phyloP scores from a whole-genome alignment of 2,329 filamentous ascomycete species.

The Fusarium fujikuroi region DNA sequence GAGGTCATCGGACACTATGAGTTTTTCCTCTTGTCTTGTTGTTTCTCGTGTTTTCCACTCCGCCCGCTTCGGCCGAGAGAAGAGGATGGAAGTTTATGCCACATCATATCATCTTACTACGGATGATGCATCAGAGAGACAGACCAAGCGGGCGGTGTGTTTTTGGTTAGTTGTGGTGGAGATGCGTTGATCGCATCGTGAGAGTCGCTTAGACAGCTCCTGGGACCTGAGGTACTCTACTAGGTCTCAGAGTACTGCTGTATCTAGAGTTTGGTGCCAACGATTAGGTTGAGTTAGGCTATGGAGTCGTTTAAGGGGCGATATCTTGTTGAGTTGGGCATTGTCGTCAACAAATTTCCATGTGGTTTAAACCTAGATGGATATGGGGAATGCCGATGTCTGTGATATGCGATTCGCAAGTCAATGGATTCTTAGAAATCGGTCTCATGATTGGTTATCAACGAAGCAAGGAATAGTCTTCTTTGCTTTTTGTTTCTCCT shows the following conservation, averaged over 20 bases:
- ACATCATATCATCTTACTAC: conserved; percentile 38
- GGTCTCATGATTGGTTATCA: conserved; percentile 5
- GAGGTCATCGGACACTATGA: conserved; percentile 43
- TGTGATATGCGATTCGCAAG: neutral
- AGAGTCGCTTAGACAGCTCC: neutral
- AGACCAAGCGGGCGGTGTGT: conserved; percentile 24
- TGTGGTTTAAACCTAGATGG: neutral
- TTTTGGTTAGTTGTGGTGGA: neutral
- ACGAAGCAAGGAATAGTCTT: neutral
- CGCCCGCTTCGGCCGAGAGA: conserved; percentile 32
- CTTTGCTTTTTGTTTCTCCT: neutral
- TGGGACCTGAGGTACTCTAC: neutral
- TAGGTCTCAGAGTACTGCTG: neutral
- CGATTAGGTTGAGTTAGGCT: neutral
- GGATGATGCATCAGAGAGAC: neutral
- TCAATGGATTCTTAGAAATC: neutral
- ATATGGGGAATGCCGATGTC: neutral
- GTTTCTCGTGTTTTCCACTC: conserved; percentile 24
- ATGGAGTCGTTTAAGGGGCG: conserved; percentile 1
- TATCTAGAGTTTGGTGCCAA: conserved; percentile 5
- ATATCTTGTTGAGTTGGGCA: conserved; percentile 24
- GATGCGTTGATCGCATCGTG: conserved; percentile 20
- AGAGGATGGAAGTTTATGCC: conserved; percentile 25
- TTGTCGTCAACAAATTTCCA: conserved; percentile 15
- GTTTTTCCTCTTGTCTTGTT: conserved; percentile 1